Percentiles rank a stretch among this genome's conserved stretches.
phyloP scores from a whole-genome alignment of 768 basidiomycete genomes.

The Lenzites betulinus region DNA sequence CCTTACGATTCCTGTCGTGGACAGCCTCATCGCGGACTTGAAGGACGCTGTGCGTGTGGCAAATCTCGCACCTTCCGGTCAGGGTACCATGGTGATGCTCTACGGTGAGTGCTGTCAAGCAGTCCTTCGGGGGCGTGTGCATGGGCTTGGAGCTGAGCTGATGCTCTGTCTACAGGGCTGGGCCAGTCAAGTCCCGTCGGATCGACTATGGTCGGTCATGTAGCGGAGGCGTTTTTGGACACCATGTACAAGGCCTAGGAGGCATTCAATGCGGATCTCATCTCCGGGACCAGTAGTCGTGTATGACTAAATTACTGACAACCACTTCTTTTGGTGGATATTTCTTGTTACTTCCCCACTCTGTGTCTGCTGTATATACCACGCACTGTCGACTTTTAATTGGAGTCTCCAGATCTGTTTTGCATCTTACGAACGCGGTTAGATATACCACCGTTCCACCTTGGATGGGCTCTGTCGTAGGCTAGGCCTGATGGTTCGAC shows the following conservation, averaged over 20 bases:
- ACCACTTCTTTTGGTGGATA: no score
- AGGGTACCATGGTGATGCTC: slow-evolving; percentile 88
- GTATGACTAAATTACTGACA: no score
- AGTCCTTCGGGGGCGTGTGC: not conserved
- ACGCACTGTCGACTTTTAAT: no score
- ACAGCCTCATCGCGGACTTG: slow-evolving; percentile 82
- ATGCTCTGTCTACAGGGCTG: slow-evolving; percentile 50
- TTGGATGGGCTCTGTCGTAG: no score
- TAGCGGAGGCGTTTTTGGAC: slow-evolving; percentile 83
- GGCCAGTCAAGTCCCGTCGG: slow-evolving; percentile 84
- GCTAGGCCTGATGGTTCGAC: no score
- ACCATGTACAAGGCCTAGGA: slow-evolving; percentile 74
- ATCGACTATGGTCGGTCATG: slow-evolving; percentile 72
- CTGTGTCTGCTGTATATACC: no score
- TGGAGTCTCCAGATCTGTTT: no score
- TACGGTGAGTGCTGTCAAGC: slow-evolving; percentile 62
- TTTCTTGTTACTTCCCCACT: no score
- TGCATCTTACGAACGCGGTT: no score
- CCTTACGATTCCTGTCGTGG: slow-evolving; percentile 74
- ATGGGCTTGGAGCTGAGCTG: slow-evolving; percentile 3
- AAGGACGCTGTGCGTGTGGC: slow-evolving; percentile 76
- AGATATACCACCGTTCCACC: no score
- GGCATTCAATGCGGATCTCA: not conserved
- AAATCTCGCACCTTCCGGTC: slow-evolving; percentile 60
- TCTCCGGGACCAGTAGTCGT: no score